Percentiles rank a stretch among this genome's conserved stretches.
Conservation (phyloP, 1,139 yeast species). For the Yamadazyma spencermartinsiae region DNA sequence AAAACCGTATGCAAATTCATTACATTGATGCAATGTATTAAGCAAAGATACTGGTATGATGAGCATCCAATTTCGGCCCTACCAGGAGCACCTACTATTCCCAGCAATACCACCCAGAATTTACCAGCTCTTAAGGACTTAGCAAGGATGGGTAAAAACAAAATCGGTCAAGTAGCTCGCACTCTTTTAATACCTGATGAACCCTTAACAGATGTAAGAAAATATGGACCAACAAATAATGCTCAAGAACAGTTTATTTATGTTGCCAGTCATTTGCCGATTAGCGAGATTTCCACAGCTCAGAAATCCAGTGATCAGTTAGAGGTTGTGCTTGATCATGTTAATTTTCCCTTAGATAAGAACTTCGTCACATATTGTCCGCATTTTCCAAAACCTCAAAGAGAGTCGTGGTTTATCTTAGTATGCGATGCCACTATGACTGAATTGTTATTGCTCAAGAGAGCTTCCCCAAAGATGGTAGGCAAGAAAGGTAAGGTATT, state of each 20-base stretch:
- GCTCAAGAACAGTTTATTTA: constrained; percentile 37
- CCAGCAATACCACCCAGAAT: constrained; percentile 13
- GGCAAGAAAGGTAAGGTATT: constrained; percentile 44
- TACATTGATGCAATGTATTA: constrained; percentile 78
- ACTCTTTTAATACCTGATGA: constrained; percentile 29
- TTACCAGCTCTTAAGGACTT: constrained; percentile 12
- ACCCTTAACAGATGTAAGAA: constrained; percentile 17
- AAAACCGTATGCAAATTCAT: constrained; percentile 61
- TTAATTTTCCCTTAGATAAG: constrained; percentile 51
- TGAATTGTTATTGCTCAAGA: constrained; percentile 60
- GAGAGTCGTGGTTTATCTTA: constrained; percentile 91
- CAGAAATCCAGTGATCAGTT: constrained; percentile 38
- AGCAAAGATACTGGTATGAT: constrained; percentile 87
- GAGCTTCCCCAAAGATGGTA: constrained; percentile 59
- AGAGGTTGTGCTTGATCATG: constrained; percentile 51
- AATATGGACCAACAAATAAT: constrained; percentile 23
- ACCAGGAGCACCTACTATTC: constrained; percentile 60
- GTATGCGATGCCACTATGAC: constrained; percentile 45
- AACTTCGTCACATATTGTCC: constrained; percentile 75
- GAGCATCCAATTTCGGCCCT: constrained; percentile 67
- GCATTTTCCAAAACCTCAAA: constrained; percentile 84
- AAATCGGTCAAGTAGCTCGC: constrained; percentile 33
- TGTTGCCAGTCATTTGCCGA: constrained; percentile 51
- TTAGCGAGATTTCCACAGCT: constrained; percentile 33
- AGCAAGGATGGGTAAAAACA: constrained; percentile 23